Base-by-base conservation (phyloP, 164 flowering plant genomes). In the Euptelea pleiosperma region DNA sequence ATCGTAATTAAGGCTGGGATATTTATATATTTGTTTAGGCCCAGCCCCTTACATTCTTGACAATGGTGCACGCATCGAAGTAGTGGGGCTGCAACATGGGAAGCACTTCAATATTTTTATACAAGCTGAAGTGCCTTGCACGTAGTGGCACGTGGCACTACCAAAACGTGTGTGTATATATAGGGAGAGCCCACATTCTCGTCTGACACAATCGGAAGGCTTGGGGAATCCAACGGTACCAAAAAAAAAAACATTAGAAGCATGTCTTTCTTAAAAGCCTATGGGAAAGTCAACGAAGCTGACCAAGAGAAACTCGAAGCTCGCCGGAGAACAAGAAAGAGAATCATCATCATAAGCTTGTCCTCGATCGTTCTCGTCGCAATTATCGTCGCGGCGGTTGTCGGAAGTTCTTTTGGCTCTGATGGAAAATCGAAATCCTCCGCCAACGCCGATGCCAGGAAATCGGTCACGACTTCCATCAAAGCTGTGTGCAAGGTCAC, bases 401-500 rank as follows among this genome's bases (percentile, higher is more conserved):
- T 84, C 8, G 84, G 86, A n/a, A 70, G 75, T 15, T 8, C 64
- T 3, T 45, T 15, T 1, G 26, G 28, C 35, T 2, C 36, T 11
- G 12, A 44, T 3, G 49, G 34, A 34, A 34, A 48, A 4, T 8
- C 55, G 37, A 49, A 62, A 8, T 29, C 39, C 2, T 14, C 21
- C 24, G 2, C 21, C 16, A 26, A 22, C 0, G 34, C 41, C 2
- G 39, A 28, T 1, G 26, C 7, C 4, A 31, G 3, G 3, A 26
- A 22, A 0, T 40, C 76, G 1, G 6, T 72, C 6, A 55, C 83
- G 0, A 15, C 64, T 4, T 74, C 89, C 2, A 43, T 86, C 29
- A 82, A 81, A 47, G 86, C 87, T 0, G 69, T 75, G 0, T 84
- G 96, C 40, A 63, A 64, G 16, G 73, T 69, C 1, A 86, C 96